Evolutionary conservation across 2,329 filamentous ascomycete species (phyloP), one percentile per base, ranked within the genome.

Genomic region (Atkinsonella hypoxylon): DNA sequence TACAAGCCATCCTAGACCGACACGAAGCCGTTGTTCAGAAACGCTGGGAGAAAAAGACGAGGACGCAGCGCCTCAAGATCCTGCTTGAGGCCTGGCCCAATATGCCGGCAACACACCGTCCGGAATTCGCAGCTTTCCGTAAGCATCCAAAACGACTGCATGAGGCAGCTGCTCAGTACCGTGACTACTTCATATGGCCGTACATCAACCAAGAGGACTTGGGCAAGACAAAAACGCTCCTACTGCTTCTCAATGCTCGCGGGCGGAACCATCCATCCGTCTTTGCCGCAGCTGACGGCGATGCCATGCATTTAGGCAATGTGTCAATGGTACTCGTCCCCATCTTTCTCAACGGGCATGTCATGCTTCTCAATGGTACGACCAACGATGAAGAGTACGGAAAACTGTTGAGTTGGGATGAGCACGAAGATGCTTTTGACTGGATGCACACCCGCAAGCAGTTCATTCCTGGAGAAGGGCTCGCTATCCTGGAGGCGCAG

Each of bases 121-220:
- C 78, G 0, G 78, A 82, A 51, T 74, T 78, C 22, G 59, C 58
- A 4, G 66, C 64, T 13, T 64, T 66, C 22, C 58, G 56, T n/a
- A 60, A 55, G 34, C 54, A 62, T 13, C 34, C 53, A 3, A 12
- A 41, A 1, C 17, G 57, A 12, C 22, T 61, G 32, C 52, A 55
- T 5, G 26, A 50, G 3, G 2, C 31, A 1, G 56, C 57, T 3
- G 58, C 58, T 11, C 54, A 57, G 22, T 57, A 62, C n/a, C 56
- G 51, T 8, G 65, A 70, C 6, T 49, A 62, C 9, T 78, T 64
- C 53, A 59, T 77, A 41, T 79, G 70, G 68, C 78, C 78, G 0
- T 67, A 74, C 44, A 72, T 82, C 58, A 83, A 82, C 55, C 65
- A 76, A 40, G 75, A 82, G 50, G 78, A 82, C 55, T 63, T 83